phyloP scores from a whole-genome alignment of 305 asterid genomes.

The Solanum hybrid region DNA sequence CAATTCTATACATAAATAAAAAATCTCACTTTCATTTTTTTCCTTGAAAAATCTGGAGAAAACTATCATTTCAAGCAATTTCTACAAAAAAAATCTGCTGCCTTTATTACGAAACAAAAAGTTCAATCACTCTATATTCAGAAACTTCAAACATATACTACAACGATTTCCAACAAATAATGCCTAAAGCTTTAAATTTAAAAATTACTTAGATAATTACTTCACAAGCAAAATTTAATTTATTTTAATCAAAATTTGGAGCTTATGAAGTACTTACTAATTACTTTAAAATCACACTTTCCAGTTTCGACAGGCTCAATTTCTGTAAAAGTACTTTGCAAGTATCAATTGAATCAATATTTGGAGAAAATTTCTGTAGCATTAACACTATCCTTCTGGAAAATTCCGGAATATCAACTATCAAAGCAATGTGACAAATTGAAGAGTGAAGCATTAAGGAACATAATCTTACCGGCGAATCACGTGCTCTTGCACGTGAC shows the following conservation, averaged over 20 bases:
- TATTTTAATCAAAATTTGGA: background rate
- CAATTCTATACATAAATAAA: background rate
- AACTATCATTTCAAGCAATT: background rate
- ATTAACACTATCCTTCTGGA: background rate
- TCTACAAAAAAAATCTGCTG: background rate
- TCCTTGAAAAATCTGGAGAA: background rate
- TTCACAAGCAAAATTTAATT: background rate
- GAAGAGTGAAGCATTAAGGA: background rate
- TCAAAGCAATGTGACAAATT: background rate
- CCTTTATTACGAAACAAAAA: background rate
- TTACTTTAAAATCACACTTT: background rate
- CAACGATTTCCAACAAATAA: background rate
- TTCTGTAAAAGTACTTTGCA: background rate
- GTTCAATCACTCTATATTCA: background rate
- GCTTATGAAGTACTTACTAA: background rate
- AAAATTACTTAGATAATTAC: background rate
- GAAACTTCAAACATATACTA: background rate
- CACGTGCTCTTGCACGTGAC: slow-evolving; percentile 78
- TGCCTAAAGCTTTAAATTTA: background rate
- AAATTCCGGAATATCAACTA: background rate
- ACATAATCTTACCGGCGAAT: slow-evolving; percentile 41
- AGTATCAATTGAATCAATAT: background rate
- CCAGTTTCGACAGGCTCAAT: background rate
- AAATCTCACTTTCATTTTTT: background rate
- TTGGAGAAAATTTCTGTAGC: background rate